Percentiles rank a stretch among this genome's conserved stretches.
phyloP scores from a whole-genome alignment of 2,329 filamentous ascomycete species.

The Thielaviopsis euricoi region DNA sequence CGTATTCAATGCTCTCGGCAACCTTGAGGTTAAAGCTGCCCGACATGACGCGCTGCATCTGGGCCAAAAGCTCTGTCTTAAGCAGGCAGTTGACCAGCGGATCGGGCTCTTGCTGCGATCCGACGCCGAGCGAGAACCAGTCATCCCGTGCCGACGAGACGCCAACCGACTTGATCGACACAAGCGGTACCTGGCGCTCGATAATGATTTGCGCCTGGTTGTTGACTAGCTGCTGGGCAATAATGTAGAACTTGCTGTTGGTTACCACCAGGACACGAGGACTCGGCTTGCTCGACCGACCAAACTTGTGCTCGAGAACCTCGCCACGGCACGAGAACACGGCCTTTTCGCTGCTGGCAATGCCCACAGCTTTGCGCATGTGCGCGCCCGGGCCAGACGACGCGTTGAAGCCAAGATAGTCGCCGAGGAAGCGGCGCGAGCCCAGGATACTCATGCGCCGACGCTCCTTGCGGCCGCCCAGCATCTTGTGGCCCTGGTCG shows the following conservation, averaged over 20 bases:
- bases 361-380: conserved; percentile 56
- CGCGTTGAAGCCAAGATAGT: conserved; percentile 83
- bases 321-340: conserved; percentile 88
- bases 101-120: conserved; percentile 82
- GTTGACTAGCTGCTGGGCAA: conserved; percentile 70
- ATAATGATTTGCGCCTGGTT: conserved; percentile 65
- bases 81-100: conserved; percentile 86
- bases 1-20: conserved; percentile 75
- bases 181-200: conserved; percentile 68
- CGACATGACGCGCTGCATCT: conserved; percentile 65
- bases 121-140: conserved; percentile 87
- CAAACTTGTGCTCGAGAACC: conserved; percentile 83
- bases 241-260: conserved; percentile 71
- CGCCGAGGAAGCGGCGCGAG: conserved; percentile 80
- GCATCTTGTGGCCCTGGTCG: conserved; percentile 69
- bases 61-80: conserved; percentile 95
- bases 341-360: conserved; percentile 55
- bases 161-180: conserved; percentile 76
- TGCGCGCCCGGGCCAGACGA: conserved; percentile 63
- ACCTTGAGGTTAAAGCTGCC: conserved; percentile 72
- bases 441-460: conserved; percentile 81
- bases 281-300: conserved; percentile 84
- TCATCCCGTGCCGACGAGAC: conserved; percentile 74
- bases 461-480: conserved; percentile 78
- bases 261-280: conserved; percentile 75